Conservation (phyloP, 2,329 filamentous ascomycete genomes). For the Aspergillus chevalieri region DNA sequence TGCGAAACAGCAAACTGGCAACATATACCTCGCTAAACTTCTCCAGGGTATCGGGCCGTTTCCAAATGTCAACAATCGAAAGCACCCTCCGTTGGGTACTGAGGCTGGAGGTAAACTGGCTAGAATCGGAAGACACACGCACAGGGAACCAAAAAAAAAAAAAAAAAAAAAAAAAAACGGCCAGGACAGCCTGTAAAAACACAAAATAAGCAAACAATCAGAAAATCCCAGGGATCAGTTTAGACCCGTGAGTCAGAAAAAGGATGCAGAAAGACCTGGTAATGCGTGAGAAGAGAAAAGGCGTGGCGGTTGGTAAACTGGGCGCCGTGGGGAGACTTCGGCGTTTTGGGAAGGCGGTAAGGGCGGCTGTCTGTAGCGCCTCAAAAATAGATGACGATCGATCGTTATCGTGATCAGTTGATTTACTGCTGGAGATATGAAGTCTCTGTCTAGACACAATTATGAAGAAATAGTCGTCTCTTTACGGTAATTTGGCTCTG, state of each 20-base stretch:
- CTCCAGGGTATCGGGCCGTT: neutral
- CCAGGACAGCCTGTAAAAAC: neutral
- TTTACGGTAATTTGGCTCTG: neutral
- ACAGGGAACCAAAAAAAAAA: neutral
- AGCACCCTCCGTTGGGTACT: neutral
- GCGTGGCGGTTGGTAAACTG: conserved; percentile 11
- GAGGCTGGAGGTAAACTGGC: conserved; percentile 13
- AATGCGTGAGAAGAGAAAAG: conserved; percentile 6
- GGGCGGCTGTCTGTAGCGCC: neutral
- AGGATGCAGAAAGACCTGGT: neutral
- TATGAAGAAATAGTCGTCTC: neutral
- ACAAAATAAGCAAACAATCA: neutral
- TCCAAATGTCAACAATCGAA: neutral
- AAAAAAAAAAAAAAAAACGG: neutral
- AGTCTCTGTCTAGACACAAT: neutral
- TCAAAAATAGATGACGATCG: neutral
- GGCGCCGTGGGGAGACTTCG: conserved; percentile 12
- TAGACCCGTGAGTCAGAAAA: neutral
- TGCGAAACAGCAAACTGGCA: neutral
- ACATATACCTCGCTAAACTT: neutral
- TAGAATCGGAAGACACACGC: conserved; percentile 14
- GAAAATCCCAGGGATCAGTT: neutral
- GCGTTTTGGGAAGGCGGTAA: conserved; percentile 20
- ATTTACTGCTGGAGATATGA: neutral
- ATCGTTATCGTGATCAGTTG: neutral